Base-by-base conservation (phyloP, 176 grass and related monocot species). In the Zizania latifolia region DNA sequence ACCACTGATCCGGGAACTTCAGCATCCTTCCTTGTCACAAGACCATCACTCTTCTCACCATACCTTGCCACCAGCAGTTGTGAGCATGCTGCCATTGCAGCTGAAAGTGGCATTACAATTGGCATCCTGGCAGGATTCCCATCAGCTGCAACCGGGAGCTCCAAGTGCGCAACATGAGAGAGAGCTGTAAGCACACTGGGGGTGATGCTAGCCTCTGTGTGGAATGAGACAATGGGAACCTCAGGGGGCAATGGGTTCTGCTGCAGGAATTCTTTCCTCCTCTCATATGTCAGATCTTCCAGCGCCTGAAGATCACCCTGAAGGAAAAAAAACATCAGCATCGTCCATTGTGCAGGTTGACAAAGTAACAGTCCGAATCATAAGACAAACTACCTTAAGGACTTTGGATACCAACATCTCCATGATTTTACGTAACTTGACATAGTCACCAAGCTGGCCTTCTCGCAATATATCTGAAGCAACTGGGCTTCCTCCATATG, bases 401-500 rank as follows among this genome's bases (percentile, higher is more conserved):
- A 97, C 78, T 91, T 89, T 93, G 50, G 90, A 93, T 67, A 97
- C 83, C 72, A 97, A 79, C 26, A 93, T 78, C 67, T 97, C 94
- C 88, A 87, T 89, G 38, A 93, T 65, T 79, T 97, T 85, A 32
- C 90, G 84, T 62, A 97, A 53, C 81, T 81, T 91, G 29, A 97
- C 90, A 53, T 97, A 97, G 76, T 97, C 94, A 62, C 94, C 90
- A 61, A 93, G 90, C 56, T 93, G 94, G 39, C 94, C 93, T 66
- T 97, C 85, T 44, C 85, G 81, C 34, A 97, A 73, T 79, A 97
- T 90, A 86, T 97, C 93, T 46, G 94, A 91, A 60, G 94, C 94
- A 71, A 97, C 84, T 2, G 94, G 94, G 40, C 83, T 93, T 78
- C 94, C 94, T 36, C 94, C 94, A 21, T 97, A 97, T 6, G 90